Percentiles rank a stretch among this genome's conserved stretches.
Evolutionary conservation across 495 filamentous ascomycete species (phyloP).

Genomic region (Xylaria scruposa): DNA sequence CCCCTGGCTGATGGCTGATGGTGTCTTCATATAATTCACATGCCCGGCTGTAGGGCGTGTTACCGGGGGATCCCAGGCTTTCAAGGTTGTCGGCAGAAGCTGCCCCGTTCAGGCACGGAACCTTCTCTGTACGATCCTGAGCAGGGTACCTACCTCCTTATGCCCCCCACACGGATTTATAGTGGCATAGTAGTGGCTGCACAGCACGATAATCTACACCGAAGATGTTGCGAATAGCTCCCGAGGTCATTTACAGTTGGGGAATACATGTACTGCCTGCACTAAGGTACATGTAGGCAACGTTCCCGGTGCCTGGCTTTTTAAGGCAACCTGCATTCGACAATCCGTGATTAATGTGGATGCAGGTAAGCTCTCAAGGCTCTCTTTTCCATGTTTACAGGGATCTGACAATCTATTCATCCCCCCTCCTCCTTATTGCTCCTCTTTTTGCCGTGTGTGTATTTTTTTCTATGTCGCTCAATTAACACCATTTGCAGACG

Average conservation of each 20-base stretch:
- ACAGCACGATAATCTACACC: background rate
- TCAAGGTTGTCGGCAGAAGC: conserved; percentile 19
- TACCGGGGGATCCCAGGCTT: conserved; percentile 12
- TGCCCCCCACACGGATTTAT: background rate
- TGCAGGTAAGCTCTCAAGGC: background rate
- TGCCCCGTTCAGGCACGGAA: conserved; percentile 23
- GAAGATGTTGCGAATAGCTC: background rate
- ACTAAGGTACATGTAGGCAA: background rate
- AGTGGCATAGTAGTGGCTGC: background rate
- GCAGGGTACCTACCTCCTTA: background rate
- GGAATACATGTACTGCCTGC: background rate
- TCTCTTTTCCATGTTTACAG: background rate
- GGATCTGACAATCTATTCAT: conserved; percentile 8
- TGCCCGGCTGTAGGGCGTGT: background rate
- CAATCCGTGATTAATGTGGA: conserved; percentile 15
- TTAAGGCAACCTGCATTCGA: background rate
- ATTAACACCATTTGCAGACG: background rate
- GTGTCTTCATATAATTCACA: conserved; percentile 19
- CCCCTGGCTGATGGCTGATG: background rate
- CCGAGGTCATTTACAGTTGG: background rate
- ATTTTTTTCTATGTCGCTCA: background rate
- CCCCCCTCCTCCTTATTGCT: background rate
- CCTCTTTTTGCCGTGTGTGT: background rate
- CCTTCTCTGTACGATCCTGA: conserved; percentile 16
- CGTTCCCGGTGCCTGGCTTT: conserved; percentile 18